A percentile compares a stretch with the other conserved stretches of the same genome.
phyloP scores from a whole-genome alignment of 1,139 yeast genomes.

The Saccharomyces hybrid region DNA sequence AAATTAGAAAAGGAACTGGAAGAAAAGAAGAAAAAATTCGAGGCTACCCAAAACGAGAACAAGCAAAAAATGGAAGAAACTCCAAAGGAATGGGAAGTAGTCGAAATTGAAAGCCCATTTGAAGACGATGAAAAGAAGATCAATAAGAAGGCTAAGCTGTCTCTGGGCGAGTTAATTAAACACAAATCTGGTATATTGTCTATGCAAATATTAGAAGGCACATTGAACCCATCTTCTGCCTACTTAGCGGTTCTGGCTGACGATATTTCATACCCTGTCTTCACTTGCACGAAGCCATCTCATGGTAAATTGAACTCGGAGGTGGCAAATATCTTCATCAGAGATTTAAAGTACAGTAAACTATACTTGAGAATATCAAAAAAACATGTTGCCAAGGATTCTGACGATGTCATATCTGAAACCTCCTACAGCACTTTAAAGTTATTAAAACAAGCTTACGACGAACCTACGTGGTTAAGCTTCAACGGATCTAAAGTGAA shows the following conservation, averaged over 20 bases:
- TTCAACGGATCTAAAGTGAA: constrained; percentile 39
- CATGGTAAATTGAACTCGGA: constrained; percentile 31
- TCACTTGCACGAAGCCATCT: constrained; percentile 40
- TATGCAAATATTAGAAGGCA: constrained; percentile 45
- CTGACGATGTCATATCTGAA: constrained; percentile 45
- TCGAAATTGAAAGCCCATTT: constrained; percentile 44
- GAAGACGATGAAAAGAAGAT: constrained; percentile 32
- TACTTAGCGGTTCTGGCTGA: constrained; percentile 56
- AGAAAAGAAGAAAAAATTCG: constrained; percentile 35
- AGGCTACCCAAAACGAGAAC: constrained; percentile 36
- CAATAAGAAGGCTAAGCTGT: constrained; percentile 39
- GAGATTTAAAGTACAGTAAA: constrained; percentile 60
- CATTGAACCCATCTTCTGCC: constrained; percentile 40
- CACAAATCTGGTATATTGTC: constrained; percentile 57
- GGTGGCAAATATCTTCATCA: constrained; percentile 51
- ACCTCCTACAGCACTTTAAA: constrained; percentile 44
- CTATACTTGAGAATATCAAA: constrained; percentile 49
- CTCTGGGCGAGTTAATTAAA: constrained; percentile 45
- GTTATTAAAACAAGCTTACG: constrained; percentile 42
- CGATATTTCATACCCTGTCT: constrained; percentile 54
- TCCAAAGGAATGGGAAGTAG: constrained; percentile 58
- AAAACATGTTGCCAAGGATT: constrained; percentile 40
- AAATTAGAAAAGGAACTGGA: constrained; percentile 35
- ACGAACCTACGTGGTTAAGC: constrained; percentile 40
- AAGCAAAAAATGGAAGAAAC: constrained; percentile 45